Evolutionary conservation across 169 alveolate species (phyloP).

Genomic region (Plasmodium yoelii): DNA sequence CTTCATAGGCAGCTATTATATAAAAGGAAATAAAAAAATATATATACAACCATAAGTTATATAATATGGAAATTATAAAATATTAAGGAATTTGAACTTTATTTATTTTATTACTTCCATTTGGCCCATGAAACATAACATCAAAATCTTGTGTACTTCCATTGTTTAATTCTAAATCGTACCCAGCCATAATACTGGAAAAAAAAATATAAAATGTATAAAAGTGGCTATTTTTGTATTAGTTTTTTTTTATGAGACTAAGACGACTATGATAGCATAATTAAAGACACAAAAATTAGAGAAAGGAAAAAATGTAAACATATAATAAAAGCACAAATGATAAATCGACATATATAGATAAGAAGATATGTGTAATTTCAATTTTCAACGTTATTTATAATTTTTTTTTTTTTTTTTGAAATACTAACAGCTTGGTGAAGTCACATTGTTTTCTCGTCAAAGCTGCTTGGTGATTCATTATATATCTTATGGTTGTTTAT

Average conservation of each 20-base stretch:
- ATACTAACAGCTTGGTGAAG: constrained; percentile 86
- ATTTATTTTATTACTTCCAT: constrained; percentile 79
- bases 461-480: constrained; percentile 71
- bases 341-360: no score
- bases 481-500: background rate
- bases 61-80: background rate
- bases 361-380: no score
- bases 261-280: no score
- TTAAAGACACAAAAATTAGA: background rate
- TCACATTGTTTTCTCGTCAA: constrained; percentile 83
- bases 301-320: background rate
- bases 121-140: constrained; percentile 88
- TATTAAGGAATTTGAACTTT: no score
- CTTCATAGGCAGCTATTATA: constrained; percentile 89
- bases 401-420: background rate
- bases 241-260: no score
- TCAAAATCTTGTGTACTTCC: constrained; percentile 87
- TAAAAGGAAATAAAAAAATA: background rate
- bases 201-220: background rate
- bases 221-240: no score
- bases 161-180: constrained; percentile 84
- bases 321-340: background rate
- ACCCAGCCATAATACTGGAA: constrained; percentile 86
- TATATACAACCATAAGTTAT: background rate
- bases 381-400: background rate